Evolutionary conservation across 78 protist species (phyloP), one percentile per base, ranked within the genome.

Genomic region (Dictyostelium brefeldianum): DNA sequence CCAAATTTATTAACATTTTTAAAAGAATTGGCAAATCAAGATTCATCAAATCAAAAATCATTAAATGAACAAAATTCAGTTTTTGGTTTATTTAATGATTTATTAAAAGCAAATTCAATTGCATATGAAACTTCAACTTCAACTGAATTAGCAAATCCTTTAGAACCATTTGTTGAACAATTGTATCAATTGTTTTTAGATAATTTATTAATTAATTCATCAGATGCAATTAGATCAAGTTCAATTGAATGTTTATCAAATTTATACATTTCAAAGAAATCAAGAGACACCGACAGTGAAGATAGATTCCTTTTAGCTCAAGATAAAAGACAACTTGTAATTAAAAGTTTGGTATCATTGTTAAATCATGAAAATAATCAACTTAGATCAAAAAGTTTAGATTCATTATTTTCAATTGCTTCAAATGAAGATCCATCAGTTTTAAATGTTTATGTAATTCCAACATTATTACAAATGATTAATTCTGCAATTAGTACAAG

Each of bases 391-490:
- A 87, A 87, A 67, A 64, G 80, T 64, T 77, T 87, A 36, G 83
- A 77, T 10, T 77, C 85, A 29, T 27, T 87, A 4, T 57, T 48
- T 51, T 27, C 48, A 12, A 77, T 87, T 31, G 50, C 93, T 14
- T 59, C 51, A 65, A 41, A 71, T 20, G 93, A 87, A 50, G 59
- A 74, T 9, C 46, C 81, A 5, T 48, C 69, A 48, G n/a, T 53
- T 25, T 22, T 87, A 27, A 87, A 77, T 31, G 15, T 20, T 25
- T 87, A 77, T 64, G 93, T 75, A 29, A 65, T 87, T 4, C 93
- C 93, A 50, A 87, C 93, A 31, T 8, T 87, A 10, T 77, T 74
- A 36, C 93, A 87, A 64, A 77, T 77, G 93, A 87, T 87, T 5
- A 74, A 87, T 29, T 43, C 84, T n/a, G 47, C 46, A 4, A 50